phyloP scores from a whole-genome alignment of 805 yeast species.

The Metschnikowia lachancei region DNA sequence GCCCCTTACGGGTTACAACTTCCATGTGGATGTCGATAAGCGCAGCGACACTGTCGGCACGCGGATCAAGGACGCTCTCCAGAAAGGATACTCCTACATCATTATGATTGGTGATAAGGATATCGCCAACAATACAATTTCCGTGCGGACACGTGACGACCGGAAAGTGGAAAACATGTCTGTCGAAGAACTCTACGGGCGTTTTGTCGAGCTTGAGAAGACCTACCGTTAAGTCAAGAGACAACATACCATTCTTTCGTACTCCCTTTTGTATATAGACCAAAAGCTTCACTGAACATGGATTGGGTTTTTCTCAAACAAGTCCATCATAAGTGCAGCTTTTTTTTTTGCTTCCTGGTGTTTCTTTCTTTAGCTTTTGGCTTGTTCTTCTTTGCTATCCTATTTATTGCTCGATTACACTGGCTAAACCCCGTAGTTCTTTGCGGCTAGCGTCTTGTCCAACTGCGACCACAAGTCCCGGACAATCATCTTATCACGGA shows the following conservation, averaged over 20 bases:
- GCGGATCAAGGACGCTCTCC: constrained; percentile 75
- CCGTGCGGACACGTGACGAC: constrained; percentile 59
- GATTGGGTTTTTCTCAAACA: too few species aligned
- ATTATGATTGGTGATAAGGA: constrained; percentile 89
- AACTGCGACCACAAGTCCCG: constrained; percentile 82
- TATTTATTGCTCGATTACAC: not conserved
- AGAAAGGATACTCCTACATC: constrained; percentile 72
- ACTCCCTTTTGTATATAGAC: too few species aligned
- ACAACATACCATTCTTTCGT: too few species aligned
- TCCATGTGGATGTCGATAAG: constrained; percentile 71
- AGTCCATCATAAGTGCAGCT: too few species aligned
- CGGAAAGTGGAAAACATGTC: constrained; percentile 45
- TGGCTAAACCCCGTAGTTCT: constrained; percentile 48
- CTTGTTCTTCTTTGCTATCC: not conserved
- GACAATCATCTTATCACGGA: constrained; percentile 83
- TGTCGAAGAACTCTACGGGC: constrained; percentile 48
- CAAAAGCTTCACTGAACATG: too few species aligned
- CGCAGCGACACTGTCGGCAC: constrained; percentile 77
- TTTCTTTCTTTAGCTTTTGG: not conserved
- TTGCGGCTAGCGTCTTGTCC: constrained; percentile 66
- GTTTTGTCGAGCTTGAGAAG: constrained; percentile 58
- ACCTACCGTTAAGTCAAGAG: constrained; percentile 26
- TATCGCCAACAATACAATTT: constrained; percentile 52
- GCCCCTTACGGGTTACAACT: constrained; percentile 56
- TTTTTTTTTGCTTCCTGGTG: too few species aligned